Evolutionary conservation across 805 yeast species (phyloP).

Genomic region (Blastobotrys chiropterorum): DNA sequence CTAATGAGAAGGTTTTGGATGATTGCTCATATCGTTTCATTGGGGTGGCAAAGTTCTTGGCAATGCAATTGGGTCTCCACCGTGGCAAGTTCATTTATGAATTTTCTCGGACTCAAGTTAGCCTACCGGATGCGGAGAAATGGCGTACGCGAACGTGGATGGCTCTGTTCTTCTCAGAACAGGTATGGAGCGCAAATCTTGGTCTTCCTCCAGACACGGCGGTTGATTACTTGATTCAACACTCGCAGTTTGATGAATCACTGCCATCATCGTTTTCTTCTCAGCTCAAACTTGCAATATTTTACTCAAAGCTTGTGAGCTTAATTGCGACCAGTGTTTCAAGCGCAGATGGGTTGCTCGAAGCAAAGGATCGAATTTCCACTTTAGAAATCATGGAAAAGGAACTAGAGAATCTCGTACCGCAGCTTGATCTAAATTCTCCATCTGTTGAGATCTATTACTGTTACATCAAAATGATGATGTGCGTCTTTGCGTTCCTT

Average conservation of each 20-base stretch:
- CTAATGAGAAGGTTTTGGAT: slow-evolving; percentile 85
- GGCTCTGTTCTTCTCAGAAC: slow-evolving; percentile 80
- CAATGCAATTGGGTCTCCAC: slow-evolving; percentile 83
- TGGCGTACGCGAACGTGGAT: slow-evolving; percentile 95
- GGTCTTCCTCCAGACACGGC: slow-evolving; percentile 86
- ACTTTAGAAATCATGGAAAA: slow-evolving; percentile 70
- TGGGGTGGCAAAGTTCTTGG: slow-evolving; percentile 77
- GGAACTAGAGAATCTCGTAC: slow-evolving; percentile 68
- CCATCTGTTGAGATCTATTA: slow-evolving; percentile 69
- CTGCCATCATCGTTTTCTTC: slow-evolving; percentile 69
- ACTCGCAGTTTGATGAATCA: slow-evolving; percentile 58
- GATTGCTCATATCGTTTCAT: slow-evolving; percentile 87
- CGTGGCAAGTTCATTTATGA: slow-evolving; percentile 88
- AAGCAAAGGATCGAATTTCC: slow-evolving; percentile 75
- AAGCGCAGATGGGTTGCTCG: slow-evolving; percentile 83
- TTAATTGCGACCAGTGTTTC: slow-evolving; percentile 84
- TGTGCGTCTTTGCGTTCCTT: slow-evolving; percentile 82
- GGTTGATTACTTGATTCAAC: slow-evolving; percentile 75
- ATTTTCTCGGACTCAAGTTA: slow-evolving; percentile 82
- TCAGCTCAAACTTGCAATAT: slow-evolving; percentile 65
- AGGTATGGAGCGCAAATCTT: slow-evolving; percentile 80
- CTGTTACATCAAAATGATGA: slow-evolving; percentile 69
- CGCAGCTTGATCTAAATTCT: slow-evolving; percentile 57
- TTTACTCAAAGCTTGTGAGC: slow-evolving; percentile 75
- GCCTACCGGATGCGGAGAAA: slow-evolving; percentile 81